phyloP scores from a whole-genome alignment of 108 stramenopile species.

The Fistulifera pelliculosa region DNA sequence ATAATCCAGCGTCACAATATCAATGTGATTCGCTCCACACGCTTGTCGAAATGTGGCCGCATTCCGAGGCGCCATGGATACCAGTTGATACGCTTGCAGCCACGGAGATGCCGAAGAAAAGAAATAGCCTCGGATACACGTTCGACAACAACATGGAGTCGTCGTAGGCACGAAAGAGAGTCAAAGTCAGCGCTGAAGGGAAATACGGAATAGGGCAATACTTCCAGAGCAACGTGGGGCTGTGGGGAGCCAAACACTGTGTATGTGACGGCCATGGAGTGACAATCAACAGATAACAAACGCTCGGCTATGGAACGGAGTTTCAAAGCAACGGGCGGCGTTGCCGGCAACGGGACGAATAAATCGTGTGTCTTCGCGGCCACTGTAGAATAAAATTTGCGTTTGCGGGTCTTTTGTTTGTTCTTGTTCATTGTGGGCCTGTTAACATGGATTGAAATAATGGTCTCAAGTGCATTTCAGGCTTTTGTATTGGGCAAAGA shows the following conservation, averaged over 20 bases:
- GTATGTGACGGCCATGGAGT: constrained; percentile 47
- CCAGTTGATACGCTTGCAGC: constrained; percentile 35
- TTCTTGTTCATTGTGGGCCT: too few species aligned
- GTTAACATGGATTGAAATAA: too few species aligned
- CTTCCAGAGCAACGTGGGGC: constrained; percentile 21
- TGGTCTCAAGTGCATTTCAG: too few species aligned
- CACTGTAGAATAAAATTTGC: too few species aligned
- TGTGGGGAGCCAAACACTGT: constrained; percentile 51
- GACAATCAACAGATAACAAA: constrained; percentile 31
- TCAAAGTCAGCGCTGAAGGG: not conserved
- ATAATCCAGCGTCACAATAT: constrained; percentile 52
- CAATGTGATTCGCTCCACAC: constrained; percentile 40
- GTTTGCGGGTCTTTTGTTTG: too few species aligned
- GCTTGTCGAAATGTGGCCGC: constrained; percentile 52
- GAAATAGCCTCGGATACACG: constrained; percentile 44
- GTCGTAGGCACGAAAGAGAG: constrained; percentile 7
- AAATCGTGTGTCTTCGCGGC: too few species aligned
- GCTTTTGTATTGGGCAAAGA: too few species aligned
- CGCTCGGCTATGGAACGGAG: constrained; percentile 1
- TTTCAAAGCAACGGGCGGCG: too few species aligned
- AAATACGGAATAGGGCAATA: constrained; percentile 27
- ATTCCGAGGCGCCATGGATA: constrained; percentile 60
- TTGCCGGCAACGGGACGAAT: too few species aligned
- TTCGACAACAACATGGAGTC: constrained; percentile 63
- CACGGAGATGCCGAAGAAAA: too few species aligned